These are phyloP conservation scores for Colletotrichum sp. DNA, from an alignment of 2,329 filamentous ascomycete genomes.

Conservation along the genomic window DNA sequence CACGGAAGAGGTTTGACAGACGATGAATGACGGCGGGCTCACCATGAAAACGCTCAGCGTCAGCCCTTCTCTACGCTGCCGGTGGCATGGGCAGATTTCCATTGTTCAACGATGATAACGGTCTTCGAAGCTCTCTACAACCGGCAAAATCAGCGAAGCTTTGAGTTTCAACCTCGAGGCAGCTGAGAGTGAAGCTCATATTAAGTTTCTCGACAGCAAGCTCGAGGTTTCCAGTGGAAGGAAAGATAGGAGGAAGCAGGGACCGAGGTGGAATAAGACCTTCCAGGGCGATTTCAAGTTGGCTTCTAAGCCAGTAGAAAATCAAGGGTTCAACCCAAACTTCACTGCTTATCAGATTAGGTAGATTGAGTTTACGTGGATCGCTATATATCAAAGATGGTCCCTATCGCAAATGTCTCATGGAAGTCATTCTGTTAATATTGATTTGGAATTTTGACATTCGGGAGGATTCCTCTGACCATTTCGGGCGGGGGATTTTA, in stretches of 20 bases:
- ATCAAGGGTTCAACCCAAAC: neutral
- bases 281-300: neutral
- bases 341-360: neutral
- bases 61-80: too few species aligned
- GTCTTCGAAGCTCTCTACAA: neutral
- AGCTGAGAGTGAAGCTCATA: neutral
- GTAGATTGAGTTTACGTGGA: neutral
- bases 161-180: accelerated
- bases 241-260: accelerated
- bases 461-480: accelerated
- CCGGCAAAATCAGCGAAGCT: accelerated
- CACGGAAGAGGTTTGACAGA: neutral
- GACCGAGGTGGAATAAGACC: neutral
- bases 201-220: accelerated
- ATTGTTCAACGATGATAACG: neutral
- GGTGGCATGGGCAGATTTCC: neutral
- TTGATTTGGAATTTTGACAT: neutral
- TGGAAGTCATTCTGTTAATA: neutral
- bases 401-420: neutral
- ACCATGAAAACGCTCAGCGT: neutral
- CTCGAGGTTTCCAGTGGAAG: neutral
- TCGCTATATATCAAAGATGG: accelerated
- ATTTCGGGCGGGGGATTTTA: neutral
- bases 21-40: neutral
- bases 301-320: neutral